Percentiles rank a stretch among this genome's conserved stretches.
phyloP scores from a whole-genome alignment of 371 early-diverging fungal species.

The Rhizomucor miehei region DNA sequence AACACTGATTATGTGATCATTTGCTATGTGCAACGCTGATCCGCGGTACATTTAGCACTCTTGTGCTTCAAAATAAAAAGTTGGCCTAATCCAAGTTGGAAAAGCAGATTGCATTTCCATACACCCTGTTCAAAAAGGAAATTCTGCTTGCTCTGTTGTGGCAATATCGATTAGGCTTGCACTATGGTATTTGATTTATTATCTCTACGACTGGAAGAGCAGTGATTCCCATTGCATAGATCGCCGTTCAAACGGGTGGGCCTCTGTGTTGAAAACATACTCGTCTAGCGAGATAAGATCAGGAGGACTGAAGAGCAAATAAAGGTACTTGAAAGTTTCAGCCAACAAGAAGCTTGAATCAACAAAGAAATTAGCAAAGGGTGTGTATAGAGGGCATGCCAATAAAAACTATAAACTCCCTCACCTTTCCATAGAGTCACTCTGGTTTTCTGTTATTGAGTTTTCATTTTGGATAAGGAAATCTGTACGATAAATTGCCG shows the following conservation, averaged over 20 bases:
- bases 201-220: no score
- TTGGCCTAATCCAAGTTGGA: no score
- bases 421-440: slow-evolving; percentile 50
- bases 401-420: not conserved
- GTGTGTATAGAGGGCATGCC: not conserved
- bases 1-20: no score
- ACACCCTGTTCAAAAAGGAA: no score
- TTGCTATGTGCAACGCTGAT: no score
- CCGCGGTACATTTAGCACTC: no score
- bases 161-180: no score
- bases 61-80: no score
- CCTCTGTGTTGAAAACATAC: slow-evolving; percentile 75
- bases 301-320: slow-evolving; percentile 66
- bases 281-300: slow-evolving; percentile 66
- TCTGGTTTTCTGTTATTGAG: slow-evolving; percentile 13
- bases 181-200: no score
- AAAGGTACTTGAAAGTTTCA: slow-evolving; percentile 89
- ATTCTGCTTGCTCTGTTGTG: no score
- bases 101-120: no score
- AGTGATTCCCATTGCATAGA: slow-evolving; percentile 5
- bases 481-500: slow-evolving; percentile 59
- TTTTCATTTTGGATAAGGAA: slow-evolving; percentile 19
- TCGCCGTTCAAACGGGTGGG: slow-evolving; percentile 55
- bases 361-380: no score
- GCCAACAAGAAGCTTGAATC: slow-evolving; percentile 83